Conservation (phyloP, 768 basidiomycete genomes). For the Trametes cinnabarina region DNA sequence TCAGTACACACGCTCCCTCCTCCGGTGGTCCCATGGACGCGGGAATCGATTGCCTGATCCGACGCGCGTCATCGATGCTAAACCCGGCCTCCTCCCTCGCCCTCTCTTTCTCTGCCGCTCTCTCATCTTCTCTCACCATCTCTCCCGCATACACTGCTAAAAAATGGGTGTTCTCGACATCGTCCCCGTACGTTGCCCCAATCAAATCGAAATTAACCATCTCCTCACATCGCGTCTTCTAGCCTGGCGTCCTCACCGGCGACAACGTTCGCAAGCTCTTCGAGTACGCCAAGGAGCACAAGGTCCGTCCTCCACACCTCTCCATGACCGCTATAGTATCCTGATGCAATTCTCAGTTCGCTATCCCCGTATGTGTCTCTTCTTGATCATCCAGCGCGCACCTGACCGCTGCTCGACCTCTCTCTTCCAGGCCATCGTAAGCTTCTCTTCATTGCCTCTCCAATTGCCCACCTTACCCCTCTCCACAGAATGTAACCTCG, state of each 20-base stretch:
- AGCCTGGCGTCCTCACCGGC: conserved; percentile 96
- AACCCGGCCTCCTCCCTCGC: neutral
- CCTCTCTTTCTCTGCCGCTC: neutral
- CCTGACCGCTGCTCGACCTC: conserved; percentile 3
- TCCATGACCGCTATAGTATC: conserved; percentile 11
- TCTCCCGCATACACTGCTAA: neutral
- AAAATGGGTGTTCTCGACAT: conserved; percentile 80
- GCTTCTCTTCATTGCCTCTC: conserved; percentile 30
- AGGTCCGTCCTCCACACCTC: conserved; percentile 48
- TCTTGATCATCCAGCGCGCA: neutral
- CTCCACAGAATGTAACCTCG: conserved; percentile 85
- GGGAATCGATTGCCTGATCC: conserved; percentile 1
- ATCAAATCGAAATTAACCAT: too few relatives aligned
- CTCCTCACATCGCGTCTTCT: neutral
- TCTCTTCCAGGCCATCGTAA: conserved; percentile 65
- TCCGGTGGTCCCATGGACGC: neutral
- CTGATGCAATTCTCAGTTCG: conserved; percentile 50
- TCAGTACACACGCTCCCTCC: too few relatives aligned
- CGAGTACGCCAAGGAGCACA: conserved; percentile 85
- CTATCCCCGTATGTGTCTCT: conserved; percentile 70
- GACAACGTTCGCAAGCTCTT: conserved; percentile 94
- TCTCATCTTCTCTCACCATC: neutral
- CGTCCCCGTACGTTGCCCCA: conserved; percentile 81
- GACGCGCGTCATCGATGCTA: conserved; percentile 14
- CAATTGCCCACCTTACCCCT: neutral